A percentile compares a stretch with the other conserved stretches of the same genome.
Evolutionary conservation across 257 asterid genomes (phyloP).

Genomic region (Capsicum rhomboideum): DNA sequence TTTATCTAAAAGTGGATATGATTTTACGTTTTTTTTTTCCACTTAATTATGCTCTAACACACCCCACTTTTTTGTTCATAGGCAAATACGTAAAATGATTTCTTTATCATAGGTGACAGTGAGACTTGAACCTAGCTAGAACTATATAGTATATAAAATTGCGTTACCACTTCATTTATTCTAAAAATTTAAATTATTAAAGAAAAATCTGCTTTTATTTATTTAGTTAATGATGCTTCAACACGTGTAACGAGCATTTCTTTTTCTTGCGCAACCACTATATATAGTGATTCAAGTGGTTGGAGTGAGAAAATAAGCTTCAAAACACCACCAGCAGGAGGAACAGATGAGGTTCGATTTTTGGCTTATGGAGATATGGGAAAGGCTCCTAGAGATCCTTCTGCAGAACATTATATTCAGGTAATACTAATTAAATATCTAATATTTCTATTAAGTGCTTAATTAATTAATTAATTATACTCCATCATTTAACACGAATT

Average conservation of each 20-base stretch:
- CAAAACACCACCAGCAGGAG: conserved; percentile 67
- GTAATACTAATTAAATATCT: conserved; percentile 10
- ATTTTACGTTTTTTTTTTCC: not conserved
- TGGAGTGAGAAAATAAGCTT: conserved; percentile 57
- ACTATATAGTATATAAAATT: too few species aligned
- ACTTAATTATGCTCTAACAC: too few species aligned
- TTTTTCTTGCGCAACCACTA: not conserved
- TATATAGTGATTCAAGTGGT: conserved; percentile 59
- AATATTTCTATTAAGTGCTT: not conserved
- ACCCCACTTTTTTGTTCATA: too few species aligned
- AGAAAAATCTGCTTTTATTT: not conserved
- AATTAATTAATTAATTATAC: not conserved
- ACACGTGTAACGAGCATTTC: not conserved
- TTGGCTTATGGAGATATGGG: conserved; percentile 93
- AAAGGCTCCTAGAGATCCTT: conserved; percentile 71
- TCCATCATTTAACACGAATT: not conserved
- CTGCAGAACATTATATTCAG: conserved; percentile 75
- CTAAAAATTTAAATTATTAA: too few species aligned
- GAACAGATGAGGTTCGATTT: conserved; percentile 49
- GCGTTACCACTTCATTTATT: too few species aligned
- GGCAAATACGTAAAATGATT: too few species aligned
- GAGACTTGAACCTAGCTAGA: too few species aligned
- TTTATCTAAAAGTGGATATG: not conserved
- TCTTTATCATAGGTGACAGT: too few species aligned
- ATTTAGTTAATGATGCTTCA: too few species aligned